These are phyloP conservation scores for Cornus controversa DNA, from an alignment of 148 eudicot species.

Conservation along the genomic window DNA sequence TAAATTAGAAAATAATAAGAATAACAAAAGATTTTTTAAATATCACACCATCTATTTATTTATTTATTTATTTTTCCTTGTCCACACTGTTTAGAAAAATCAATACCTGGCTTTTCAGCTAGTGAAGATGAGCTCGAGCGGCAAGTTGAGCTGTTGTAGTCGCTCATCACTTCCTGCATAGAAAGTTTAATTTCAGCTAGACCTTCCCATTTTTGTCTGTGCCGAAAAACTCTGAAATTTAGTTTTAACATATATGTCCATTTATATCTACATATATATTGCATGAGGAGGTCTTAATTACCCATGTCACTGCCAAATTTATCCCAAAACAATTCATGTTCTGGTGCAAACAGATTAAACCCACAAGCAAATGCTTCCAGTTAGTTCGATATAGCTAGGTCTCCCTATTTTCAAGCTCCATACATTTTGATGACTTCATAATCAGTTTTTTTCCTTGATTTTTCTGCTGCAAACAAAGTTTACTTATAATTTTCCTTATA, in stretches of 20 bases:
- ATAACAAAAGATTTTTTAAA: background rate
- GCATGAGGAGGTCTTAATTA: background rate
- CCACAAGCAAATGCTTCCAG: background rate
- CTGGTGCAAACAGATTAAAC: background rate
- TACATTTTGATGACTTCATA: too few relatives aligned
- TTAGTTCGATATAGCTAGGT: background rate
- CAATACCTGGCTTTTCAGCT: constrained; percentile 19
- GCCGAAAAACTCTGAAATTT: too few relatives aligned
- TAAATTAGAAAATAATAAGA: background rate
- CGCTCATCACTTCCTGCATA: constrained; percentile 35
- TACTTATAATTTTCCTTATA: too few relatives aligned
- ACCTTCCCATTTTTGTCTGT: too few relatives aligned
- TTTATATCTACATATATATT: background rate
- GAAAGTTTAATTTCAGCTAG: background rate
- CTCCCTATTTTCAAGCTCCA: too few relatives aligned
- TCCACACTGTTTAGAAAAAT: too few relatives aligned
- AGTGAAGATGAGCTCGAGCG: constrained; percentile 25
- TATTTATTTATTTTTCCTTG: background rate
- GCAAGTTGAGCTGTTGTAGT: constrained; percentile 33
- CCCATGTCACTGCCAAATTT: background rate
- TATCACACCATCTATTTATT: background rate
- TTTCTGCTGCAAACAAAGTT: too few relatives aligned
- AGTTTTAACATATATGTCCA: too few relatives aligned
- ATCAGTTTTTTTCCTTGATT: too few relatives aligned
- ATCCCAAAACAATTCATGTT: background rate